Conservation (phyloP, 768 basidiomycete genomes). For the Boletus vermiculosoides region DNA sequence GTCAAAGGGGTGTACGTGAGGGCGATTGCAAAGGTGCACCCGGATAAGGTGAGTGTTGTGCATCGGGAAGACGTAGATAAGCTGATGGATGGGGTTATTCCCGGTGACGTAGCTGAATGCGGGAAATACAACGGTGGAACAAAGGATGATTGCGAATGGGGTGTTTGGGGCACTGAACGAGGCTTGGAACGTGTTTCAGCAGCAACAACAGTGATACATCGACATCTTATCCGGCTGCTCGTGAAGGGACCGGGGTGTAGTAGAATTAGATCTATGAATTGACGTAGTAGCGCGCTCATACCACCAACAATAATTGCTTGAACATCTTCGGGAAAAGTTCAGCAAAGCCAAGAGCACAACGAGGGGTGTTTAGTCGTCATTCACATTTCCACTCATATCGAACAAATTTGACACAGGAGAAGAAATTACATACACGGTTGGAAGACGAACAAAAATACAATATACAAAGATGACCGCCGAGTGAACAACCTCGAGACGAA, state of each 20-base stretch:
- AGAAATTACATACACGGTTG: conserved; percentile 7
- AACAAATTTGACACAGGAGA: neutral
- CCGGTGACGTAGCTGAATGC: conserved; percentile 60
- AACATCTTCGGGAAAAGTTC: neutral
- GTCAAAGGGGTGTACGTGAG: conserved; percentile 90
- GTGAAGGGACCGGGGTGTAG: neutral
- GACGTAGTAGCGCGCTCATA: too few species aligned
- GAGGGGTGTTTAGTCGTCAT: neutral
- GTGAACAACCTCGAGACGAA: neutral
- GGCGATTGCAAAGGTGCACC: conserved; percentile 90
- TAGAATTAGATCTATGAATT: conserved; percentile 2
- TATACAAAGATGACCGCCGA: neutral
- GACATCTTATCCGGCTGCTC: too few species aligned
- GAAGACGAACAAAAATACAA: neutral
- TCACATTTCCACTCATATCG: neutral
- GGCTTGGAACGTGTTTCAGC: conserved; percentile 78
- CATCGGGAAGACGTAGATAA: neutral
- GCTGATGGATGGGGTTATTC: neutral
- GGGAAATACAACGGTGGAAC: conserved; percentile 84
- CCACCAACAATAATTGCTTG: neutral
- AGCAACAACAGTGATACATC: conserved; percentile 13
- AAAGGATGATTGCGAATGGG: conserved; percentile 91
- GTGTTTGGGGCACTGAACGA: conserved; percentile 92
- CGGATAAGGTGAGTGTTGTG: conserved; percentile 78
- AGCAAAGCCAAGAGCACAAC: too few species aligned